Base-by-base conservation (phyloP, 2,329 filamentous ascomycete genomes). In the Monilinia laxa region DNA sequence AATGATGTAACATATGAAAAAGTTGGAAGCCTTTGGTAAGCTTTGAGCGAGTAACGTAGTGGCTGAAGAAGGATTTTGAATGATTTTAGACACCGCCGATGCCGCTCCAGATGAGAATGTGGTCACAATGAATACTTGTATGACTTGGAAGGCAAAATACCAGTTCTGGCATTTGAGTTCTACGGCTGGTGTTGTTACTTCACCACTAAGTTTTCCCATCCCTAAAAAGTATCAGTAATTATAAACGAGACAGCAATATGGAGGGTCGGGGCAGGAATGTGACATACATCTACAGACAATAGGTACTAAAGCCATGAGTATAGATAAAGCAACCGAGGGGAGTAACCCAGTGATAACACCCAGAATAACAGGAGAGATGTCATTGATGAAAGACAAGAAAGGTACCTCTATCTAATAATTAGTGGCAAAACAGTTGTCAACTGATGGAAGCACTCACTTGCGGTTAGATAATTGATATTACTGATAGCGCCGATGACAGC, bases 1-100 rank as follows among this genome's bases (percentile, higher is more conserved):
- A 52, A 98, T 87, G 72, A 98, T 95, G 79, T 97, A 99, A 0
- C 90, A 92, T 35, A 98, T 89, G 78, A 97, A 99, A 76, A 97
- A 96, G 78, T 96, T 98, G 66, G 92, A 93, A 0, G 93, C 88
- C 68, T 87, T 88, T 18, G 95, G 95, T 5, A 99, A 82, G 69
- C 91, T 90, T 45, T 83, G 74, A 0, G 93, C 89, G 7, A 97
- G 82, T 52, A 95, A 79, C 0, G 77, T 80, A 0, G 91, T 87
- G 2, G 87, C 85, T 0, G 79, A 79, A 5, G 80, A 75, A 0
- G 93, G 92, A 4, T 92, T 71, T 0, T 86, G 55, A 18, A 88
- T 80, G 62, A 96, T 88, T 35, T 87, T 73, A 14, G 84, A 80
- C 0, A 87, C 84, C 0, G 91, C 88, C 6, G 89, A 85, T 2